These are phyloP conservation scores for Aspergillus versicolor DNA, from an alignment of 2,329 filamentous ascomycete genomes.

Conservation along the genomic window DNA sequence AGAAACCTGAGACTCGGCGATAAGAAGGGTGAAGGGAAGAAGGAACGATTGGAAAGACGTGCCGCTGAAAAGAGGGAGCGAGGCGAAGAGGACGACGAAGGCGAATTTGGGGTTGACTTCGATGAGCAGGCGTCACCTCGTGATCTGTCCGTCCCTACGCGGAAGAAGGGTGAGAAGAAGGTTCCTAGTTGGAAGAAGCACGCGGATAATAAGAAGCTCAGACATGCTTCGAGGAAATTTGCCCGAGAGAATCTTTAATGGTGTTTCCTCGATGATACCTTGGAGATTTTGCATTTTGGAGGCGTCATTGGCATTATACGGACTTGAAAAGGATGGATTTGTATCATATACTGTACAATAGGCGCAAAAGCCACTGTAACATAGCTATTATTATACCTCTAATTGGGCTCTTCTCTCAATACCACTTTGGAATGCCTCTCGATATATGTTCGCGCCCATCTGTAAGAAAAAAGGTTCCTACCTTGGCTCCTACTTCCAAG, in stretches of 20 bases:
- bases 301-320: slow-evolving; percentile 5
- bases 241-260: background rate
- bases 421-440: background rate
- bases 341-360: slow-evolving; percentile 21
- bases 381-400: slow-evolving; percentile 9
- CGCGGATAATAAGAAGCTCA: slow-evolving; percentile 43
- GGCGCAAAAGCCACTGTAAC: slow-evolving; percentile 9
- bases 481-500: background rate
- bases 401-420: slow-evolving; percentile 27
- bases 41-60: slow-evolving; percentile 40
- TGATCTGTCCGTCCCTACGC: slow-evolving; percentile 19
- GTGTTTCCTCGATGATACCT: background rate
- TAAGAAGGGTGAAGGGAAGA: slow-evolving; percentile 41
- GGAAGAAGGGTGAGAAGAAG: slow-evolving; percentile 33
- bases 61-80: slow-evolving; percentile 28
- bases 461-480: background rate
- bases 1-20: slow-evolving; percentile 62
- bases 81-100: slow-evolving; percentile 22
- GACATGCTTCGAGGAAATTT: slow-evolving; percentile 41
- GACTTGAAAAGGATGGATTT: slow-evolving; percentile 3
- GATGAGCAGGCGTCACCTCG: background rate
- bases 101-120: slow-evolving; percentile 10
- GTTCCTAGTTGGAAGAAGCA: slow-evolving; percentile 46
- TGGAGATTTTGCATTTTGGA: background rate
- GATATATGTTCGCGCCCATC: background rate